Evolutionary conservation across 225 moss, liverwort and hornwort species (phyloP).

Genomic region (Ulota crispa): DNA sequence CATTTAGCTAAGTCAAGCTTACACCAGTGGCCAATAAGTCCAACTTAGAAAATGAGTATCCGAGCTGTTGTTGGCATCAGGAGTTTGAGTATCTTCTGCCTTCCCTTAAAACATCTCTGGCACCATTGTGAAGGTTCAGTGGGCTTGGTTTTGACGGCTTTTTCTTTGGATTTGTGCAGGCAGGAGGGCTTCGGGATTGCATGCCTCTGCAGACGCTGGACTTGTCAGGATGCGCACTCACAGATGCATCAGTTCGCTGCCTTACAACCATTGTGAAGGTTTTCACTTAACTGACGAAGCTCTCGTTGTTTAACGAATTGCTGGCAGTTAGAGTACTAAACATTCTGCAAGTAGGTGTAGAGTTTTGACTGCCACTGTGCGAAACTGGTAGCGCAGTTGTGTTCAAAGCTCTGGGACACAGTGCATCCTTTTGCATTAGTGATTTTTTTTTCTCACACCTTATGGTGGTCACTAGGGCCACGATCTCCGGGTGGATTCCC

Average conservation of each 20-base stretch:
- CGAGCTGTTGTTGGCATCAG: background rate
- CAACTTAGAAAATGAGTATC: background rate
- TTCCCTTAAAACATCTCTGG: background rate
- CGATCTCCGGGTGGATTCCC: constrained; percentile 25
- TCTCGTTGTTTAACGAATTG: background rate
- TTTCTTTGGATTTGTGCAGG: constrained; percentile 38
- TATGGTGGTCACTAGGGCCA: constrained; percentile 39
- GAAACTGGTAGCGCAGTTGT: constrained; percentile 3
- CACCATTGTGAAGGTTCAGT: background rate
- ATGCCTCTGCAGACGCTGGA: constrained; percentile 69
- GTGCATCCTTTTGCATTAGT: constrained; percentile 10
- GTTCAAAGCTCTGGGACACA: background rate
- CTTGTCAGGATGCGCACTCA: constrained; percentile 79
- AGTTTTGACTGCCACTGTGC: background rate
- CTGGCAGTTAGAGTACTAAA: too few relatives aligned
- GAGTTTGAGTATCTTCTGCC: background rate
- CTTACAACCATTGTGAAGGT: constrained; percentile 79
- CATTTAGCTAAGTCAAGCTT: background rate
- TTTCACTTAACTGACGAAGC: constrained; percentile 2
- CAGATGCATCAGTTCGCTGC: constrained; percentile 57
- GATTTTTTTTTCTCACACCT: constrained; percentile 24
- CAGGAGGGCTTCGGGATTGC: constrained; percentile 62
- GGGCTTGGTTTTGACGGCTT: background rate
- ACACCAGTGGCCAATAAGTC: background rate
- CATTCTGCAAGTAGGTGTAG: background rate